Evolutionary conservation across 495 filamentous ascomycete genomes (phyloP).

Genomic region (Trichocladium uniseriatum): DNA sequence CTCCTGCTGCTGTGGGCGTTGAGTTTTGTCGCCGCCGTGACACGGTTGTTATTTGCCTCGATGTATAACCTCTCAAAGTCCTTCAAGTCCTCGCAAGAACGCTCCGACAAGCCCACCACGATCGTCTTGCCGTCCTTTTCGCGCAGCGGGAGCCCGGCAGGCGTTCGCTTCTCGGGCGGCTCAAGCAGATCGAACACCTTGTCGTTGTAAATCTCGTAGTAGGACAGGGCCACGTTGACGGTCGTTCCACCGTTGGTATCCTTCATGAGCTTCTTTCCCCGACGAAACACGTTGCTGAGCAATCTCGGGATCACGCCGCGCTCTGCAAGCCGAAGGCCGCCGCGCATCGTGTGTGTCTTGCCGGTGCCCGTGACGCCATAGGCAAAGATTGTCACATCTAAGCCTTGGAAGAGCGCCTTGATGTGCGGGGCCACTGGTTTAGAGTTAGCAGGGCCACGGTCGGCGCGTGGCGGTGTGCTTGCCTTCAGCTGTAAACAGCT

Average conservation of each 20-base stretch:
- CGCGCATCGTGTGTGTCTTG: slow-evolving; percentile 98
- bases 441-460: slow-evolving; percentile 3
- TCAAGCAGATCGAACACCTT: slow-evolving; percentile 92
- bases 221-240: slow-evolving; percentile 74
- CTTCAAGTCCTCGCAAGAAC: slow-evolving; percentile 73
- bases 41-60: slow-evolving; percentile 85
- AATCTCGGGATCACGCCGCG: slow-evolving; percentile 86
- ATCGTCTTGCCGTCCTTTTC: slow-evolving; percentile 84
- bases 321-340: slow-evolving; percentile 79
- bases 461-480: slow-evolving; percentile 16
- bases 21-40: slow-evolving; percentile 88
- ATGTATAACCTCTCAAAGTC: slow-evolving; percentile 92
- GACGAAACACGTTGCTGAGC: slow-evolving; percentile 76
- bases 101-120: slow-evolving; percentile 84
- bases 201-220: slow-evolving; percentile 98
- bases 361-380: slow-evolving; percentile 94
- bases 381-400: slow-evolving; percentile 90
- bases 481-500: slow-evolving; percentile 85
- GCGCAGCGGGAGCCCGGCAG: slow-evolving; percentile 76
- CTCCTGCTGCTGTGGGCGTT: slow-evolving; percentile 92
- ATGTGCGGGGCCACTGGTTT: slow-evolving; percentile 50
- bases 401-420: slow-evolving; percentile 87
- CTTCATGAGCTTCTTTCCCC: slow-evolving; percentile 78
- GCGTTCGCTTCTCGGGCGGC: slow-evolving; percentile 77
- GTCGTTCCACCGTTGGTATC: slow-evolving; percentile 65